Conservation (phyloP, 495 filamentous ascomycete species). For the Lasiosphaeriaceae sp. region DNA sequence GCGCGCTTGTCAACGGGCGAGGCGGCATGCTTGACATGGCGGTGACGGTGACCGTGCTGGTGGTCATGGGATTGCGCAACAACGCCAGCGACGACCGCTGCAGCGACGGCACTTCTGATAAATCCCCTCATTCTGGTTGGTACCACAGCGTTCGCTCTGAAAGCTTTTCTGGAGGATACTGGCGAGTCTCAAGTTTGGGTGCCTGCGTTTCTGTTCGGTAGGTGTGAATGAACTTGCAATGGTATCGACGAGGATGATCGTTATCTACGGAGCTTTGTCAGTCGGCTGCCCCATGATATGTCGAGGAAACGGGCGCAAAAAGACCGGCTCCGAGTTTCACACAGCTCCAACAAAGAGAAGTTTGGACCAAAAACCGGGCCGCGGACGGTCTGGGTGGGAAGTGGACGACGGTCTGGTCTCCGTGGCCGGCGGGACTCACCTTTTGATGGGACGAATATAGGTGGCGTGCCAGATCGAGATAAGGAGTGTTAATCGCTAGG, state of each 20-base stretch:
- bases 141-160: neutral
- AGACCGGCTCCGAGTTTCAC: neutral
- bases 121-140: constrained; percentile 42
- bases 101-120: constrained; percentile 44
- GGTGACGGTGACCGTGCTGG: constrained; percentile 34
- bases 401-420: too few relatives aligned
- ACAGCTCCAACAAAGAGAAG: neutral
- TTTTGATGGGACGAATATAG: constrained; percentile 11
- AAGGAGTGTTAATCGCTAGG: constrained; percentile 14
- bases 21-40: constrained; percentile 29
- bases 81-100: constrained; percentile 37
- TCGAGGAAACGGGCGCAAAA: neutral
- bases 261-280: neutral
- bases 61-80: constrained; percentile 48
- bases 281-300: neutral
- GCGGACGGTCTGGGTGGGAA: too few relatives aligned
- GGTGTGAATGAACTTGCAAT: neutral
- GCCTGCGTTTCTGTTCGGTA: too few relatives aligned
- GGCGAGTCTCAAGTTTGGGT: neutral
- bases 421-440: constrained; percentile 2
- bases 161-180: neutral
- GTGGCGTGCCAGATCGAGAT: constrained; percentile 10
- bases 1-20: constrained; percentile 42
- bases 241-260: neutral
- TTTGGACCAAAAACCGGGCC: too few relatives aligned